A percentile compares a stretch with the other conserved stretches of the same genome.
Evolutionary conservation across 306 rosid species (phyloP).

Genomic region (Sindora glabra): DNA sequence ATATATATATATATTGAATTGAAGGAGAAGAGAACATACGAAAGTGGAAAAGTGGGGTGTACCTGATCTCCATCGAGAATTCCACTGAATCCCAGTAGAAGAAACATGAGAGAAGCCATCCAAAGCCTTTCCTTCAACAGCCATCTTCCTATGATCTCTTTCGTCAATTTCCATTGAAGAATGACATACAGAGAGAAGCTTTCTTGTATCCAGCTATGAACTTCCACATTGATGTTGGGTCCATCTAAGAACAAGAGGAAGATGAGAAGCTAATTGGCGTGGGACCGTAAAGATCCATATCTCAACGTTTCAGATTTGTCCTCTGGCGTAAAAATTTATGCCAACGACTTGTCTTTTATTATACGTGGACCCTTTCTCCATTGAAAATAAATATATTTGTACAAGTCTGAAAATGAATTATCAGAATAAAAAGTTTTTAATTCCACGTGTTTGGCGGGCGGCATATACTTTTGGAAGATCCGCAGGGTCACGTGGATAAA

Average conservation of each 20-base stretch:
- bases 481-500: constrained; percentile 6
- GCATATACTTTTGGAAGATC: constrained; percentile 20
- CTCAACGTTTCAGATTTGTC: constrained; percentile 54
- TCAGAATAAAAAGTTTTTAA: neutral
- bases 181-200: neutral
- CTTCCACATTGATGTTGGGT: constrained; percentile 14
- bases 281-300: constrained; percentile 21
- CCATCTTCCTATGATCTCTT: constrained; percentile 24
- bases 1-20: no score
- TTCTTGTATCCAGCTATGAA: neutral
- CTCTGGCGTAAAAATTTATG: constrained; percentile 29
- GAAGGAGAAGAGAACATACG: no score
- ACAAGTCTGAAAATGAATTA: neutral
- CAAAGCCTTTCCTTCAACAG: constrained; percentile 38
- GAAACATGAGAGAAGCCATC: constrained; percentile 65
- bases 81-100: constrained; percentile 69
- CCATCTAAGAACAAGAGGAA: constrained; percentile 17
- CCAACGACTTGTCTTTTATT: constrained; percentile 17
- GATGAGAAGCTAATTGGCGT: constrained; percentile 20
- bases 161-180: constrained; percentile 36
- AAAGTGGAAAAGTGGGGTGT: neutral
- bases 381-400: neutral
- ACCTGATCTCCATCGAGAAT: constrained; percentile 90
- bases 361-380: constrained; percentile 1
- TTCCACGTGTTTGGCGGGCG: neutral